Percentiles rank a stretch among this genome's conserved stretches.
Evolutionary conservation across 2,329 filamentous ascomycete genomes (phyloP).

Genomic region (Phialophora macrospora): DNA sequence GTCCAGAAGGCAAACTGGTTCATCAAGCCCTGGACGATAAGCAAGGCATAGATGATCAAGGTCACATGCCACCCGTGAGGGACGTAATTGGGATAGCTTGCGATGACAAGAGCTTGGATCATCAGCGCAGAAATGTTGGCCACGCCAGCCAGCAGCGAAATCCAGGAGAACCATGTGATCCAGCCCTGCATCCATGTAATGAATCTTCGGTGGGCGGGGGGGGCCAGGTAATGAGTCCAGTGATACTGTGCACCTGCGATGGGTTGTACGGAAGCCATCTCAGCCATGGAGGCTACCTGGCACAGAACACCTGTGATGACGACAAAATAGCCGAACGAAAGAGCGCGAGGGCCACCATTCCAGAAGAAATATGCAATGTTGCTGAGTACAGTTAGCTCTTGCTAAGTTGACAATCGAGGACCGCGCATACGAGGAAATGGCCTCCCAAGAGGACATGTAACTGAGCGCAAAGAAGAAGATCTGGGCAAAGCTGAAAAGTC

Average conservation of each 20-base stretch:
- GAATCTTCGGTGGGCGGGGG: constrained; percentile 41
- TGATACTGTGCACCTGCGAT: constrained; percentile 53
- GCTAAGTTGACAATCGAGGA: not conserved
- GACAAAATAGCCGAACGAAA: constrained; percentile 42
- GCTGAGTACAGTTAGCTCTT: constrained; percentile 11
- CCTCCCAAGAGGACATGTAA: constrained; percentile 42
- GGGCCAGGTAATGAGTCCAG: constrained; percentile 48
- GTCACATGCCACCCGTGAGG: constrained; percentile 47
- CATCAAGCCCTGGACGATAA: constrained; percentile 42
- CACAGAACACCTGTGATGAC: constrained; percentile 20
- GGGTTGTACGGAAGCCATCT: constrained; percentile 49
- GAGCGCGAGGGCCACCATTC: constrained; percentile 45
- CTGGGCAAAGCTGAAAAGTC: constrained; percentile 41
- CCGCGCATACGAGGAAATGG: constrained; percentile 36
- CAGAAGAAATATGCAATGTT: constrained; percentile 39
- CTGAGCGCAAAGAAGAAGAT: constrained; percentile 42
- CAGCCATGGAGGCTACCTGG: constrained; percentile 46
- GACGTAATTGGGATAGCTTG: constrained; percentile 44
- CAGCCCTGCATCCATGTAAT: constrained; percentile 47
- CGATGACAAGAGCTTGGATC: constrained; percentile 29
- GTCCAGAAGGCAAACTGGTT: constrained; percentile 44
- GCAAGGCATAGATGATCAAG: constrained; percentile 47
- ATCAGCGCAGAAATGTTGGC: constrained; percentile 43
- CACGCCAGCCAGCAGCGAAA: constrained; percentile 40
- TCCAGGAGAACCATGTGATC: constrained; percentile 51